Percentiles rank a stretch among this genome's conserved stretches.
phyloP scores from a whole-genome alignment of 78 protist species.

The slime mould (Dictyostelium discoideum) region DNA sequence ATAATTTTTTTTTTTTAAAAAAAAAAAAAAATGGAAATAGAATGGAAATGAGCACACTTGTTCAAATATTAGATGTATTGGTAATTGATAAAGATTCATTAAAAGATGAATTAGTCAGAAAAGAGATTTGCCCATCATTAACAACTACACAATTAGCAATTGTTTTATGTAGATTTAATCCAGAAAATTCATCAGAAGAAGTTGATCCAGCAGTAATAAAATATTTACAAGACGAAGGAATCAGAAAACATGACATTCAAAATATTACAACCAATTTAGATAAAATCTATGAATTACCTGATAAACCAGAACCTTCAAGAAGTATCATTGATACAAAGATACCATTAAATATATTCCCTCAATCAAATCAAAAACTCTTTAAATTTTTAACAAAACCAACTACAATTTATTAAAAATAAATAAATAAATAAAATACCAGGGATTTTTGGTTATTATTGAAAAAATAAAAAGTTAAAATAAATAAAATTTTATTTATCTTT shows the following conservation, averaged over 20 bases:
- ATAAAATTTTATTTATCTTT: background rate
- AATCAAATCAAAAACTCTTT: conserved; percentile 18
- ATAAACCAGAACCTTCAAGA: conserved; percentile 49
- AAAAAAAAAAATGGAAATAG: background rate
- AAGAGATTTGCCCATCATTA: conserved; percentile 62
- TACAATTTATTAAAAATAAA: background rate
- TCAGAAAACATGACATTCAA: conserved; percentile 58
- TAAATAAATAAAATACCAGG: too few relatives aligned
- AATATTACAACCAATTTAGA: conserved; percentile 26
- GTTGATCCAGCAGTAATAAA: conserved; percentile 57
- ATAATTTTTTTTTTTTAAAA: background rate
- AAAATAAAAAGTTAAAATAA: background rate
- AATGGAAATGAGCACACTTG: conserved; percentile 34
- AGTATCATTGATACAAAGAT: conserved; percentile 24
- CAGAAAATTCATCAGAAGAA: conserved; percentile 29
- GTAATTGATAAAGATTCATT: conserved; percentile 55
- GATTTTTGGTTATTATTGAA: too few relatives aligned
- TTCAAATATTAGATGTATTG: conserved; percentile 52
- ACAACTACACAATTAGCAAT: conserved; percentile 46
- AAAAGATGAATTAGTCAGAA: conserved; percentile 42
- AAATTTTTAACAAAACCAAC: conserved; percentile 16
- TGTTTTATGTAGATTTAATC: conserved; percentile 12
- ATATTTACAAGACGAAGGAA: conserved; percentile 63
- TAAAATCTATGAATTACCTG: conserved; percentile 32
- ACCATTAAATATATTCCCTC: conserved; percentile 14